Evolutionary conservation across 169 alveolate genomes (phyloP), one percentile per base, ranked within the genome.

Genomic region (Cryptosporidium canis): DNA sequence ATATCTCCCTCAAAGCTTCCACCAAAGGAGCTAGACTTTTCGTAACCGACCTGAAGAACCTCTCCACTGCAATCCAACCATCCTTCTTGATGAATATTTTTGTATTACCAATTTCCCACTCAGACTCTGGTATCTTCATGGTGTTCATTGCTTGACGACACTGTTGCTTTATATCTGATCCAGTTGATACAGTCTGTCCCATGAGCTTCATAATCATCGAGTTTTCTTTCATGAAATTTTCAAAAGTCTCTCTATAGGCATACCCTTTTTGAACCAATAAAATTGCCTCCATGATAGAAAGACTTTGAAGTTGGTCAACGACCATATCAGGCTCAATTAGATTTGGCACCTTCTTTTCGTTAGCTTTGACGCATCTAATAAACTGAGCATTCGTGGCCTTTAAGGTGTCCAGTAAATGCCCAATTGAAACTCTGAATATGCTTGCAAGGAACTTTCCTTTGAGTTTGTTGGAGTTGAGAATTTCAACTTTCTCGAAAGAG

Each of bases 1-100:
- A 91, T 41, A 85, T 82, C n/a, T 72, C 72, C 31, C 85, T 85
- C 31, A 91, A 67, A 51, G 27, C 71, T 44, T 85, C 70, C 31
- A 85, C 87, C 39, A 91, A 72, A 44, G 93, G 93, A 66, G 58
- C 61, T 37, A 91, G 47, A 61, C 83, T 91, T 29, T 85, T 83
- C 70, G 85, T 85, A 9, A 77, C 90, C 8, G 91, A 55, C 7
- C 93, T 21, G 72, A 91, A 85, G 58, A 67, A 85, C 43, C 87
- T 47, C 43, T 91, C 93, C 14, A 91, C 90, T 45, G 91, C 83
- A 9, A 91, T 66, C 93, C 93, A 91, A 37, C 93, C 93, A 2
- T 67, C 83, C 48, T 91, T 91, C 16, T 91, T 85, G 66, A 91
- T 56, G 37, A 91, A 91, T 27, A 91, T 67, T 24, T 85, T 91